Evolutionary conservation across 1,139 yeast genomes (phyloP), one percentile per base, ranked within the genome.

Genomic region (Debaryomycetaceae sp.): DNA sequence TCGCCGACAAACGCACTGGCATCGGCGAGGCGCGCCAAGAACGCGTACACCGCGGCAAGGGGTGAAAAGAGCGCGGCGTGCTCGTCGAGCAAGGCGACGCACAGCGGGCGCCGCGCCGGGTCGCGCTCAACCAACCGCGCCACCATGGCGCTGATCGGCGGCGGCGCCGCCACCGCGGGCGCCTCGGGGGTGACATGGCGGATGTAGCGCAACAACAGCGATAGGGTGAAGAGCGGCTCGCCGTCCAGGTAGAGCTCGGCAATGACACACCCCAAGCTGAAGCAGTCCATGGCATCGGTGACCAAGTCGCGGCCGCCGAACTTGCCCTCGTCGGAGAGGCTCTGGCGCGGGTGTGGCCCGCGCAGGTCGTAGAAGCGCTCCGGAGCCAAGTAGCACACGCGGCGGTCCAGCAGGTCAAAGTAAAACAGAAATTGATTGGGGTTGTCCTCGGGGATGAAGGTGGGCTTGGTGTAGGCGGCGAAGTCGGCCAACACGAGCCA

Each of bases 371-470:
- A 63, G 49, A 93, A 91, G 40, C 98, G 60, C 51, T 93, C 99
- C 0, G 99, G 98, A 0, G 98, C 97, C 31, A 93, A 58, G 52
- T 89, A 91, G 55, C 98, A 91, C 3, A 79, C 75, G 46, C 96
- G 67, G 42, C 97, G 65, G 48, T 77, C 86, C 2, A 95, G 83
- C 3, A 91, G 83, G 56, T 91, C 97, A 51, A 88, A 93, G 53
- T 80, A 93, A 49, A 89, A 91, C 1, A 94, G 78, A 47, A 83
- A 91, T 43, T 83, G 91, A n/a, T 91, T 84, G 0, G 97, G 97
- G 48, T 93, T 91, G 45, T 88, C 94, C 43, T 85, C 96, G 0
- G 97, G 97, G 18, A 93, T 59, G 45, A 69, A 80, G 0, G 78
- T 79, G 0, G 99, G 99, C 53, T 93, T 93, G 7, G 48, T 49